These are phyloP conservation scores for Draba incana DNA, from an alignment of 345 rosid genomes.

Conservation along the genomic window DNA sequence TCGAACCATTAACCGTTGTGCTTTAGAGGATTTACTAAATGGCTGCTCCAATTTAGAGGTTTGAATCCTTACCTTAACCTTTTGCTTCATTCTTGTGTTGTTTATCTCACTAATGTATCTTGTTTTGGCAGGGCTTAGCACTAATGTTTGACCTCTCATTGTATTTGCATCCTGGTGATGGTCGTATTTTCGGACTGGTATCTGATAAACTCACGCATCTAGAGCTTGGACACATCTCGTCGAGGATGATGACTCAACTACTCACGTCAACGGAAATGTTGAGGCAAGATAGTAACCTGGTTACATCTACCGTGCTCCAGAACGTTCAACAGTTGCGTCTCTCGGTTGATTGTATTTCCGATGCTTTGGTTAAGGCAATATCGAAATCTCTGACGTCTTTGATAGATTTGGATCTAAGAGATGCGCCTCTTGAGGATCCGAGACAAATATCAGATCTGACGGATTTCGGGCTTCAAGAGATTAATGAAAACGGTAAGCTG, in stretches of 20 bases:
- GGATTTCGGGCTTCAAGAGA: slow-evolving; percentile 79
- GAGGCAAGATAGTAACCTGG: slow-evolving; percentile 39
- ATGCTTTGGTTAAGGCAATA: slow-evolving; percentile 68
- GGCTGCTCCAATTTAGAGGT: slow-evolving; percentile 90
- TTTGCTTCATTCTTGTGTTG: neutral
- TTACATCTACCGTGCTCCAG: slow-evolving; percentile 56
- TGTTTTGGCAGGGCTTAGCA: slow-evolving; percentile 54
- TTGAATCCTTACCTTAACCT: slow-evolving; percentile 38
- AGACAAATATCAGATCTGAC: slow-evolving; percentile 72
- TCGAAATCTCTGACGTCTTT: slow-evolving; percentile 64
- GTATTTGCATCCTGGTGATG: slow-evolving; percentile 64
- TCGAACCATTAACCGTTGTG: slow-evolving; percentile 63
- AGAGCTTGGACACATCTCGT: slow-evolving; percentile 81
- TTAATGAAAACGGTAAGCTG: slow-evolving; percentile 72
- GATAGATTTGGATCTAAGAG: slow-evolving; percentile 86
- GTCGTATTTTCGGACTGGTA: slow-evolving; percentile 69
- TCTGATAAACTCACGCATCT: slow-evolving; percentile 79
- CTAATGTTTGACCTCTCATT: slow-evolving; percentile 84
- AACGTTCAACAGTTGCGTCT: slow-evolving; percentile 71
- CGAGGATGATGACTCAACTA: slow-evolving; percentile 76
- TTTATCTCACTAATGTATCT: neutral
- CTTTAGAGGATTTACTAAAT: slow-evolving; percentile 74
- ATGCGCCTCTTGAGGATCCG: slow-evolving; percentile 78
- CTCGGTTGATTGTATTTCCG: slow-evolving; percentile 79
- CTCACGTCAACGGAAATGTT: slow-evolving; percentile 53